Evolutionary conservation across 2,329 filamentous ascomycete species (phyloP).

Genomic region (Cercospora zeae-maydis): DNA sequence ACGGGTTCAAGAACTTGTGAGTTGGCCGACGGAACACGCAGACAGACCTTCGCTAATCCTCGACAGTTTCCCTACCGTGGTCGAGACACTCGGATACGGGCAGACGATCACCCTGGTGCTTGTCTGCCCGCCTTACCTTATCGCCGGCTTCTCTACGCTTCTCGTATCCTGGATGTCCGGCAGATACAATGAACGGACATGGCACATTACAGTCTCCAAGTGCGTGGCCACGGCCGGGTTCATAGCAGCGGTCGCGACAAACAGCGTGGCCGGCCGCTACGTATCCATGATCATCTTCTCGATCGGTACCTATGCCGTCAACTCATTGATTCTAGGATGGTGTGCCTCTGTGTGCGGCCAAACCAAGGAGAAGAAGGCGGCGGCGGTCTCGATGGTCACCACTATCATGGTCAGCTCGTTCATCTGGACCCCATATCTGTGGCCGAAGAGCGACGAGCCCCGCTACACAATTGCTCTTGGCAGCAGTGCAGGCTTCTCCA

Average conservation of each 20-base stretch:
- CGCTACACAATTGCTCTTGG: background rate
- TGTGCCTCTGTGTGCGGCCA: background rate
- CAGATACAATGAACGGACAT: slow-evolving; percentile 6
- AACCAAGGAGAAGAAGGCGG: background rate
- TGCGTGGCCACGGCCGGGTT: slow-evolving; percentile 7
- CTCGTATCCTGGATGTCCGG: slow-evolving; percentile 5
- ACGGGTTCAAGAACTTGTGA: slow-evolving; percentile 38
- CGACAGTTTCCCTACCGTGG: slow-evolving; percentile 39
- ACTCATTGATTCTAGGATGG: background rate
- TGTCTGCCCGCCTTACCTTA: slow-evolving; percentile 5
- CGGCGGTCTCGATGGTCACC: background rate
- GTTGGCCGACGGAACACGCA: background rate
- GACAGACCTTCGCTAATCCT: background rate
- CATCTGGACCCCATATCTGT: slow-evolving; percentile 4
- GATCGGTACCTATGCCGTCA: background rate
- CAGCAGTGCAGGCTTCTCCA: slow-evolving; percentile 4
- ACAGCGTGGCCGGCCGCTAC: background rate
- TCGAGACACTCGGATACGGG: slow-evolving; percentile 48
- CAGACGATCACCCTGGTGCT: slow-evolving; percentile 36
- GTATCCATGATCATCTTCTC: slow-evolving; percentile 2
- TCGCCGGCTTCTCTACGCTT: slow-evolving; percentile 3
- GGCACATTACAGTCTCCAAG: slow-evolving; percentile 10
- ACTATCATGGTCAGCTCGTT: slow-evolving; percentile 1
- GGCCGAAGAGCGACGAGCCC: background rate
- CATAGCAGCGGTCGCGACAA: background rate